Conservation (phyloP, 78 protist genomes). For the Dictyostelium firmibasis region DNA sequence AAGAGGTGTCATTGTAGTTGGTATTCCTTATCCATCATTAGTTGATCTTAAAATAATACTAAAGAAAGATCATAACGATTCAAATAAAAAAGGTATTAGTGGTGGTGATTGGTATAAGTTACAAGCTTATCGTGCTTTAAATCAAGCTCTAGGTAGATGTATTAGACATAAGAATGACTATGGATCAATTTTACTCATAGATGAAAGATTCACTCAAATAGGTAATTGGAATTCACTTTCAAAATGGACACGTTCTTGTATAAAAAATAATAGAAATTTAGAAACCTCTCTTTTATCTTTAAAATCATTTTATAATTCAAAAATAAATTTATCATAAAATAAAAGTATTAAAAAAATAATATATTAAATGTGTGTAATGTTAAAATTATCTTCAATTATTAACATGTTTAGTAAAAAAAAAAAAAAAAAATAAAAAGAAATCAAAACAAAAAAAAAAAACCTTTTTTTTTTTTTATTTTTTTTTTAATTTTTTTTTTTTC, state of each 20-base stretch:
- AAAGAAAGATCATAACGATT: slow-evolving; percentile 25
- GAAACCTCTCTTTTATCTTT: not conserved
- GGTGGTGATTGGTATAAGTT: slow-evolving; percentile 34
- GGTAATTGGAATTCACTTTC: slow-evolving; percentile 17
- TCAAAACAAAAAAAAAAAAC: too few relatives aligned
- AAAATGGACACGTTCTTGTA: slow-evolving; percentile 69
- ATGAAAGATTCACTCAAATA: slow-evolving; percentile 59
- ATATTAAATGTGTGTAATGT: not conserved
- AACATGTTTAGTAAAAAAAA: too few relatives aligned
- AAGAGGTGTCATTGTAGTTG: slow-evolving; percentile 97
- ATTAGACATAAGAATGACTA: slow-evolving; percentile 95
- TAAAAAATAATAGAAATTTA: slow-evolving; percentile 17
- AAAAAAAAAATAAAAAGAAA: too few relatives aligned
- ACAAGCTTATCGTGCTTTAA: slow-evolving; percentile 96
- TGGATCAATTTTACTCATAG: slow-evolving; percentile 96
- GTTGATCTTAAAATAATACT: slow-evolving; percentile 20
- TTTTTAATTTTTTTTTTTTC: too few relatives aligned
- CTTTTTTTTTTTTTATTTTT: too few relatives aligned
- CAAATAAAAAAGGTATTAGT: not conserved
- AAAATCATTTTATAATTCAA: slow-evolving; percentile 3
- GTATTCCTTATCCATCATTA: slow-evolving; percentile 93
- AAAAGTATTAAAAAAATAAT: not conserved
- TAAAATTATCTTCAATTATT: too few relatives aligned
- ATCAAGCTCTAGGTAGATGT: slow-evolving; percentile 98
- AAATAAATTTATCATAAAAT: not conserved